These are phyloP conservation scores for Lumnitzera racemosa DNA, from an alignment of 345 rosid species.

Conservation along the genomic window DNA sequence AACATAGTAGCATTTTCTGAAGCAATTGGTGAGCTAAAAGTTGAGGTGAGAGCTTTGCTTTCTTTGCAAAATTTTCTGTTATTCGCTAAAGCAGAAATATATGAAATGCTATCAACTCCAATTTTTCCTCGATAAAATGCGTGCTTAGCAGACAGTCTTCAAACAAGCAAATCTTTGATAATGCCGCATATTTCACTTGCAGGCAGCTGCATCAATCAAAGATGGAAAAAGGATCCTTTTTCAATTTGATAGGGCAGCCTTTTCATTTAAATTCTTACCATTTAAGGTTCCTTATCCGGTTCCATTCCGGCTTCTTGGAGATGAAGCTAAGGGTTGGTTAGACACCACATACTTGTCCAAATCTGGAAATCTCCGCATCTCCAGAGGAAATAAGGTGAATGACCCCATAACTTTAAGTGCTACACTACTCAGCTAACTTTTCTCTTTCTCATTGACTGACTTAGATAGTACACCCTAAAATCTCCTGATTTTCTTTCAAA, in stretches of 20 bases:
- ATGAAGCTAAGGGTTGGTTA: conserved; percentile 95
- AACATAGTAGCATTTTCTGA: conserved; percentile 84
- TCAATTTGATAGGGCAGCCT: conserved; percentile 73
- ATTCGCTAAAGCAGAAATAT: neutral
- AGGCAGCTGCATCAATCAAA: conserved; percentile 78
- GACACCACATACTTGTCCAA: conserved; percentile 80
- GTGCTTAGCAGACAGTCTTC: too few relatives aligned
- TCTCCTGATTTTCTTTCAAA: too few relatives aligned
- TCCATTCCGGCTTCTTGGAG: conserved; percentile 92
- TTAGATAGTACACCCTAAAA: too few relatives aligned
- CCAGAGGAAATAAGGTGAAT: conserved; percentile 89
- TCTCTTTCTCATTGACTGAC: too few relatives aligned
- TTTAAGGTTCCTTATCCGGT: conserved; percentile 94
- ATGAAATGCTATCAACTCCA: too few relatives aligned
- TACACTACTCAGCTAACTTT: too few relatives aligned
- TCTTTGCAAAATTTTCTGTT: neutral
- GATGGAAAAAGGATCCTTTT: conserved; percentile 64
- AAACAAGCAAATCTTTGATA: neutral
- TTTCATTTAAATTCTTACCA: conserved; percentile 73
- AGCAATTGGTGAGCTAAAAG: conserved; percentile 80
- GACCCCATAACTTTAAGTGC: neutral
- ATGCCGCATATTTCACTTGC: neutral
- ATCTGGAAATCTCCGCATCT: conserved; percentile 82
- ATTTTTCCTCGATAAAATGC: too few relatives aligned
- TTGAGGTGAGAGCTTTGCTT: conserved; percentile 49